phyloP scores from a whole-genome alignment of 2,329 filamentous ascomycete species.

The Aspergillus bombycis region DNA sequence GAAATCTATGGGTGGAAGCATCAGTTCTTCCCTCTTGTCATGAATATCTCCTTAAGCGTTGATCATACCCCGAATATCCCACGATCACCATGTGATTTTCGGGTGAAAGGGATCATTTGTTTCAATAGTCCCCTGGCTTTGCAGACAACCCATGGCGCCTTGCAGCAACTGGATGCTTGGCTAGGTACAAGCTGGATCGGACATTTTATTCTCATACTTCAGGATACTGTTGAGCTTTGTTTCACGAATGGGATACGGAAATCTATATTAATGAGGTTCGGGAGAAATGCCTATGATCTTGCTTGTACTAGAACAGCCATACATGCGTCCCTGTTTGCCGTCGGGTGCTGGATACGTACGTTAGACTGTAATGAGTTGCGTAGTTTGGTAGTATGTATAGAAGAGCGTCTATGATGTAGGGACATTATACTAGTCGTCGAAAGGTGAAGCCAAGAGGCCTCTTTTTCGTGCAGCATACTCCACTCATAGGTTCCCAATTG shows the following conservation, averaged over 20 bases:
- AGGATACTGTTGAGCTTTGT: constrained; percentile 18
- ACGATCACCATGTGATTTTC: constrained; percentile 3
- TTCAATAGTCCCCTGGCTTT: not conserved
- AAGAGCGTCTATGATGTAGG: not conserved
- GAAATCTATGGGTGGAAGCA: constrained; percentile 3
- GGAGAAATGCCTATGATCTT: constrained; percentile 1
- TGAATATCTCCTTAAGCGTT: constrained; percentile 7
- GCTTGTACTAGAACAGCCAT: not conserved
- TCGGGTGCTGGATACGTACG: not conserved
- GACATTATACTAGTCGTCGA: not conserved
- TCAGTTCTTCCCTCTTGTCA: constrained; percentile 3
- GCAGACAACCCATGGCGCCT: not conserved
- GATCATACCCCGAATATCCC: constrained; percentile 3
- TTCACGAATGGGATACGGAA: constrained; percentile 24
- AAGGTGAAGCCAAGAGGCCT: not conserved
- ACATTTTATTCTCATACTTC: constrained; percentile 17
- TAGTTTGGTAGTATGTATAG: not conserved
- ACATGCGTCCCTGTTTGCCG: constrained; percentile 13
- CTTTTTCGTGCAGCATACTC: not conserved
- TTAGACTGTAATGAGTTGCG: not conserved
- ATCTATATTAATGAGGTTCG: constrained; percentile 10
- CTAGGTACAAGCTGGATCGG: constrained; percentile 10
- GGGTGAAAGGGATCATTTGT: constrained; percentile 4
- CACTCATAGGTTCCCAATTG: not conserved
- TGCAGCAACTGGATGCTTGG: constrained; percentile 4